phyloP scores from a whole-genome alignment of 768 basidiomycete species.

The Hygrophoropsis aurantiaca region DNA sequence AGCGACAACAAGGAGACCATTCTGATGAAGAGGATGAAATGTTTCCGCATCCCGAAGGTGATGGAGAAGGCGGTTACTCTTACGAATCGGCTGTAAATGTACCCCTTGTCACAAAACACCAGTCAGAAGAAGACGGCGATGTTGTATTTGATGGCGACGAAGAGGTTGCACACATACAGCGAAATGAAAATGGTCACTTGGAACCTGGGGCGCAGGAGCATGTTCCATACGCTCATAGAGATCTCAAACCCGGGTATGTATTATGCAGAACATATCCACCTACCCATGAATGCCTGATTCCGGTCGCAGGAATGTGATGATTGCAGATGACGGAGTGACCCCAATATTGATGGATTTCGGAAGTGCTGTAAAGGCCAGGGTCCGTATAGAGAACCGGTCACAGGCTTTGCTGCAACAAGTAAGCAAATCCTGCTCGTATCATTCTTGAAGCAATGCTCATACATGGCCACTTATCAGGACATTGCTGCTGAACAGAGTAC shows the following conservation, averaged over 20 bases:
- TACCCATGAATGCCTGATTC: constrained; percentile 4
- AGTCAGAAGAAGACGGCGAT: constrained; percentile 52
- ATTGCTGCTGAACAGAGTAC: constrained; percentile 97
- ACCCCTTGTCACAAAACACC: constrained; percentile 60
- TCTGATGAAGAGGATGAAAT: constrained; percentile 62
- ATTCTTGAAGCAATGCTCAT: not conserved
- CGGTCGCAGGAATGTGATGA: constrained; percentile 83
- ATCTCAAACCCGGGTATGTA: constrained; percentile 91
- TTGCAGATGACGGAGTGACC: constrained; percentile 79
- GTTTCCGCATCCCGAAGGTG: constrained; percentile 75
- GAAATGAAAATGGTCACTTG: constrained; percentile 35
- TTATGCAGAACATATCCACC: not conserved
- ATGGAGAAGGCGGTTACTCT: constrained; percentile 72
- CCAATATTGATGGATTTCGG: constrained; percentile 99
- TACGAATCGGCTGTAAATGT: constrained; percentile 54
- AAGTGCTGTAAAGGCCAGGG: constrained; percentile 82
- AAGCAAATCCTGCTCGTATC: constrained; percentile 7
- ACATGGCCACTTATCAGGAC: constrained; percentile 50
- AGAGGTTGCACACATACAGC: constrained; percentile 49
- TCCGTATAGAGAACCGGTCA: constrained; percentile 76
- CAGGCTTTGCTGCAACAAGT: constrained; percentile 91
- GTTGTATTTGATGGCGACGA: constrained; percentile 82
- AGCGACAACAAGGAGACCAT: constrained; percentile 25
- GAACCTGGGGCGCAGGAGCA: constrained; percentile 47
- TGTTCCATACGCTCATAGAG: constrained; percentile 93